A percentile compares a stretch with the other conserved stretches of the same genome.
Evolutionary conservation across 108 stramenopile species (phyloP).

Genomic region (Pseudonitzschia multiseries): DNA sequence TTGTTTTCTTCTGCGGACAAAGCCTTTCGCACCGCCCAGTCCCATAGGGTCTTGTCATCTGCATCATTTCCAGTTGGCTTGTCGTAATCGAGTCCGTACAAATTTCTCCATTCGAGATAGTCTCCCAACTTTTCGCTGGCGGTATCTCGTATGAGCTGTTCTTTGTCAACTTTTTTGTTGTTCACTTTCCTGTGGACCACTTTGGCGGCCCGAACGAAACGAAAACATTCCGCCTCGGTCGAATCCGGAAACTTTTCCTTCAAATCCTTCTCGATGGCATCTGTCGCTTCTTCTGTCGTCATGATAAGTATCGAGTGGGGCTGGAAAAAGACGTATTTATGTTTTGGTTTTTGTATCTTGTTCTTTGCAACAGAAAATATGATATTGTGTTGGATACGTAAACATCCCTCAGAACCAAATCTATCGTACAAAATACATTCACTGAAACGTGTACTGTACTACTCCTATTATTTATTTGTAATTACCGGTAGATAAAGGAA

Average conservation of each 20-base stretch:
- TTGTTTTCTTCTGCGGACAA: slow-evolving; percentile 9
- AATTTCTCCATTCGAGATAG: slow-evolving; percentile 36
- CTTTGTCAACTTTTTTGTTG: neutral
- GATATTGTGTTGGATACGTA: too few species aligned
- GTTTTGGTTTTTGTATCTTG: too few species aligned
- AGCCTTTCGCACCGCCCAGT: slow-evolving; percentile 30
- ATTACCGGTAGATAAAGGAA: too few species aligned
- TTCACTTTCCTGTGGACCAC: neutral
- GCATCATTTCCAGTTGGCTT: neutral
- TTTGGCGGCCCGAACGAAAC: slow-evolving; percentile 24
- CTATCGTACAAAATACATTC: too few species aligned
- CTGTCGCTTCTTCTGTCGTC: neutral
- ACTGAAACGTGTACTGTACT: too few species aligned
- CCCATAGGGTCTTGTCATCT: slow-evolving; percentile 20
- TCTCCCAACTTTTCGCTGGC: slow-evolving; percentile 19
- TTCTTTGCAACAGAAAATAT: too few species aligned
- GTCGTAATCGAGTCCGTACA: slow-evolving; percentile 29
- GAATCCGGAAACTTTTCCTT: slow-evolving; percentile 35
- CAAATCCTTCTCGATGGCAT: neutral
- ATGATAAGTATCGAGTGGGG: too few species aligned
- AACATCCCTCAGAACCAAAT: too few species aligned
- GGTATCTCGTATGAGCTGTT: slow-evolving; percentile 4
- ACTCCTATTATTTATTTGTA: too few species aligned
- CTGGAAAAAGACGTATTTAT: too few species aligned
- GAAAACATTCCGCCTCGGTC: slow-evolving; percentile 28